Evolutionary conservation across 805 yeast species (phyloP).

Genomic region (Blastobotrys parvus): DNA sequence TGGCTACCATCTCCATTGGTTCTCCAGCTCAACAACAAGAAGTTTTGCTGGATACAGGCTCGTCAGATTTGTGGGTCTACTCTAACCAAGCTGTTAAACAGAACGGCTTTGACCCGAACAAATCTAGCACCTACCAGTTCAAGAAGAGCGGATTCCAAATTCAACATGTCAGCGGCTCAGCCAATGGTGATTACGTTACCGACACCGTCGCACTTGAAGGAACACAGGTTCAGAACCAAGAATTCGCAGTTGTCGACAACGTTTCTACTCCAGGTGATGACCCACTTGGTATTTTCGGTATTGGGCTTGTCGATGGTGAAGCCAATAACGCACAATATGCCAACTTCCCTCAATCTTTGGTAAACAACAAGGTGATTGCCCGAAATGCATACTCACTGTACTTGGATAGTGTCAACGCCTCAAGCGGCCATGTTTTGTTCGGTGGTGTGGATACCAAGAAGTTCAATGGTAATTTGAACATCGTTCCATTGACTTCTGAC

Average conservation of each 20-base stretch:
- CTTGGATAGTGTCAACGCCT: slow-evolving; percentile 34
- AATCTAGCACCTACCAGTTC: slow-evolving; percentile 19
- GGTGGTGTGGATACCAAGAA: slow-evolving; percentile 41
- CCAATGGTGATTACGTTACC: slow-evolving; percentile 46
- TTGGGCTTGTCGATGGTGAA: slow-evolving; percentile 21
- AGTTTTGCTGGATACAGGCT: slow-evolving; percentile 59
- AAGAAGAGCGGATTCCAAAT: slow-evolving; percentile 18
- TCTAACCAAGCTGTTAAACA: slow-evolving; percentile 4
- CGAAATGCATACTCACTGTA: slow-evolving; percentile 54
- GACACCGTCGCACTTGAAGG: slow-evolving; percentile 49
- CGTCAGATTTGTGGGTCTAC: slow-evolving; percentile 56
- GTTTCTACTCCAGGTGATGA: slow-evolving; percentile 2
- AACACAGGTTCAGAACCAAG: slow-evolving; percentile 32
- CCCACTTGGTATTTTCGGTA: slow-evolving; percentile 20
- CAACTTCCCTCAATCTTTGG: slow-evolving; percentile 54
- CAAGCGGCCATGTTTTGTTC: slow-evolving; percentile 29
- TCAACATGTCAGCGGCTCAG: slow-evolving; percentile 30
- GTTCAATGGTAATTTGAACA: slow-evolving; percentile 34
- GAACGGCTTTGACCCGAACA: slow-evolving; percentile 3
- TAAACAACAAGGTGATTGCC: slow-evolving; percentile 44
- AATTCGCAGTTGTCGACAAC: slow-evolving; percentile 11
- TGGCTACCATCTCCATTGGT: slow-evolving; percentile 36
- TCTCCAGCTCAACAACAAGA: slow-evolving; percentile 45
- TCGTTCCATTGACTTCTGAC: slow-evolving; percentile 34
- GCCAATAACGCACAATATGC: slow-evolving; percentile 33